Base-by-base conservation (phyloP, 306 rosid genomes). In the Purshia tridentata region DNA sequence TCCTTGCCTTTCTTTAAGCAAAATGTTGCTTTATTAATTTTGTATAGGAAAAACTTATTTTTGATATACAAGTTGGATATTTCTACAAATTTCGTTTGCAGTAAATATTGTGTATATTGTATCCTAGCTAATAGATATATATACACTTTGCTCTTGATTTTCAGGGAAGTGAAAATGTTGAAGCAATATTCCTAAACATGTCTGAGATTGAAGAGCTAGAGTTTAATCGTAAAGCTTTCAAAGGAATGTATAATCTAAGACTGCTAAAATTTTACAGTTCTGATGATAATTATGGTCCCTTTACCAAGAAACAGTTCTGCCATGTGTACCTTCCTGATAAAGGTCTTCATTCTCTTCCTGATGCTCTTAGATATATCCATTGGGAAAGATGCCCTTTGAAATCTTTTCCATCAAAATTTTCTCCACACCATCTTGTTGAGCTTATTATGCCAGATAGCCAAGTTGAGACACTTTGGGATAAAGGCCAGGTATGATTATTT, bases 201-300 rank as follows among this genome's bases (percentile, higher is more conserved):
- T 6, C 47, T 8, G 0, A 0, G 23, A 41, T 13, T 13, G 1
- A 4, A 12, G 20, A 16, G 45, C 1, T 74, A 3, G 2, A 13
- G 1, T 50, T 72, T 39, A 60, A 65, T 69, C 85, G 69, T 66
- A 20, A 8, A 6, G 61, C 72, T 60, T 83, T 78, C 44, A 45
- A 41, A 60, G 41, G 4, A 2, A 71, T 83, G 83, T 61, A 22
- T 48, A 71, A 79, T 6, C 66, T 83, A 41, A 76, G 63, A 64
- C 14, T 78, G 15, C 78, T 82, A 0, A 52, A 40, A 49, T 19
- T 59, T 65, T 8, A 51, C 19, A 50, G 15, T 50, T 4, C 18
- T 13, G 29, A 9, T 58, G 15, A 23, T n/a, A n/a, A n/a, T n/a
- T n/a, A n/a, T 20, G 62, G 10, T 57, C n/a, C 58, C 6, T 3